phyloP scores from a whole-genome alignment of 495 filamentous ascomycete species.

The Hyaloscypha variabilis region DNA sequence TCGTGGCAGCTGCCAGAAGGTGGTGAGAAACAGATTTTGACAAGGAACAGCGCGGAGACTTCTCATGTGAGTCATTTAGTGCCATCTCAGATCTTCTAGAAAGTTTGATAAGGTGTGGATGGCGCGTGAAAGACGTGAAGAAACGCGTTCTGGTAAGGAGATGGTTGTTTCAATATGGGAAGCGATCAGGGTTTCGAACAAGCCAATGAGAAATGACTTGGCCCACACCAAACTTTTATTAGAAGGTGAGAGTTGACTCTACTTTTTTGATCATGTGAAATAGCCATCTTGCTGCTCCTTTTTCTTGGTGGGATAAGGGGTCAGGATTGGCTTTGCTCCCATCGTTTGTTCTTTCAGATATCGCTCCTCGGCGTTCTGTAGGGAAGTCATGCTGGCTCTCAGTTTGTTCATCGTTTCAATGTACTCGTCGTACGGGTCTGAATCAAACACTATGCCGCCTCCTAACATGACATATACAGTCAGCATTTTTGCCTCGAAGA shows the following conservation, averaged over 20 bases:
- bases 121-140: not conserved
- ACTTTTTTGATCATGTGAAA: not conserved
- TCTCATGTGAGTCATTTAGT: constrained; percentile 5
- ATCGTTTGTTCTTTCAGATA: constrained; percentile 48
- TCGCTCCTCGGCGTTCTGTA: constrained; percentile 78
- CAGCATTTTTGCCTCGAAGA: not conserved
- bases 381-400: constrained; percentile 83
- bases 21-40: not conserved
- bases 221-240: not conserved
- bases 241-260: not conserved
- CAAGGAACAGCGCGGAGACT: not conserved
- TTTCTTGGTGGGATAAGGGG: not conserved
- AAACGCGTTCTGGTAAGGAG: constrained; percentile 1
- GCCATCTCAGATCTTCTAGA: constrained; percentile 5
- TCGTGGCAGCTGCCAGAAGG: constrained; percentile 7
- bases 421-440: constrained; percentile 91
- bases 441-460: constrained; percentile 98
- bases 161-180: not conserved
- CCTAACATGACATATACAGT: constrained; percentile 42
- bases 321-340: not conserved
- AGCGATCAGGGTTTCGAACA: not conserved
- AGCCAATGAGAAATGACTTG: constrained; percentile 5
- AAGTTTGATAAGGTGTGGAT: constrained; percentile 3
- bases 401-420: constrained; percentile 98
- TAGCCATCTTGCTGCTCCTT: not conserved